Percentiles rank a stretch among this genome's conserved stretches.
phyloP scores from a whole-genome alignment of 768 basidiomycete genomes.

The Mycena filopes region DNA sequence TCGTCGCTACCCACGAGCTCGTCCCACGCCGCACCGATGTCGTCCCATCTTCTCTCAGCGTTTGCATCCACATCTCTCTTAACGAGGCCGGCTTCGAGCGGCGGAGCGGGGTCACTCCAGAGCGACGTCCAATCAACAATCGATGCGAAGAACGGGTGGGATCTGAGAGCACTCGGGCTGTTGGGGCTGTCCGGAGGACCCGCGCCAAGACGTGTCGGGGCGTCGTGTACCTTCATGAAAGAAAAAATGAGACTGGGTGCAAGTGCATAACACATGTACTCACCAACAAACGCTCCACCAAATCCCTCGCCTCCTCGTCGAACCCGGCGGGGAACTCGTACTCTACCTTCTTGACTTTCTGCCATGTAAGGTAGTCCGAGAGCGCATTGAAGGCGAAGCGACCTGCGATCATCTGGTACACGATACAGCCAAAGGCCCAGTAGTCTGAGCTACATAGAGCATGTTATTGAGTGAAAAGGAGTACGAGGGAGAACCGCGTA shows the following conservation, averaged over 20 bases:
- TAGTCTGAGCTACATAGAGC: conserved; percentile 81
- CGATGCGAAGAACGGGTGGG: conserved; percentile 62
- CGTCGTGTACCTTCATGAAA: conserved; percentile 57
- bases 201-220: conserved; percentile 61
- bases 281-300: conserved; percentile 83
- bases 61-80: conserved; percentile 55
- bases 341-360: conserved; percentile 90
- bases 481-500: too few species aligned
- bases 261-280: not conserved
- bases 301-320: conserved; percentile 81
- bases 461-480: too few species aligned
- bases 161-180: conserved; percentile 57
- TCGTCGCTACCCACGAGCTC: conserved; percentile 45
- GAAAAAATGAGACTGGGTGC: not conserved
- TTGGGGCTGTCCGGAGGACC: conserved; percentile 48
- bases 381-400: conserved; percentile 91
- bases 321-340: conserved; percentile 91
- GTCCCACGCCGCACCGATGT: conserved; percentile 67
- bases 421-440: conserved; percentile 95
- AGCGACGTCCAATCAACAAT: conserved; percentile 64
- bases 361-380: conserved; percentile 94
- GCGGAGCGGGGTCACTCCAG: conserved; percentile 66
- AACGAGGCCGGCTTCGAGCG: conserved; percentile 62
- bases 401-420: conserved; percentile 94
- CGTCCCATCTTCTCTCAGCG: conserved; percentile 57